A percentile compares a stretch with the other conserved stretches of the same genome.
These are phyloP conservation scores for Penicillium sp. DNA, from an alignment of 2,329 filamentous ascomycete genomes.

Conservation along the genomic window DNA sequence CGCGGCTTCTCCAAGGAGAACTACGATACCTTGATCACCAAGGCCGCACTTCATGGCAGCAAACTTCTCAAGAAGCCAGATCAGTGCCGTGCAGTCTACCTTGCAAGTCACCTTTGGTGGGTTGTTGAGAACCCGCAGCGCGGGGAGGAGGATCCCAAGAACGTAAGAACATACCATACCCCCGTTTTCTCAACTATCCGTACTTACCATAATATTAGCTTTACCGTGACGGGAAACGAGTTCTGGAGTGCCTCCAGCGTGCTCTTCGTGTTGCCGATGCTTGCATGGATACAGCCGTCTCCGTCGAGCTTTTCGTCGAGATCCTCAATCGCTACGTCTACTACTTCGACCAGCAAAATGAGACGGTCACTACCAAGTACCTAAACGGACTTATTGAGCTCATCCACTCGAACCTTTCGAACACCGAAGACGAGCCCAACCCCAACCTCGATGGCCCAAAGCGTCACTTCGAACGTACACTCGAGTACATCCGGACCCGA, in stretches of 20 bases:
- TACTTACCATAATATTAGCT: slow-evolving; percentile 57
- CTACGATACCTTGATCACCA: slow-evolving; percentile 97
- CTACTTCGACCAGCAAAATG: slow-evolving; percentile 99
- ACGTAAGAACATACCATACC: slow-evolving; percentile 55
- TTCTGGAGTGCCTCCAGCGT: slow-evolving; percentile 92
- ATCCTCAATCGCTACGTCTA: slow-evolving; percentile 98
- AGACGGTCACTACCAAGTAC: slow-evolving; percentile 97
- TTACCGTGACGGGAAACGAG: slow-evolving; percentile 95
- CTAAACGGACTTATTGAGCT: slow-evolving; percentile 97
- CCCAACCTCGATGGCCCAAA: slow-evolving; percentile 82
- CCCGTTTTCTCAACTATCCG: slow-evolving; percentile 17
- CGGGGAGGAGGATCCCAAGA: slow-evolving; percentile 77
- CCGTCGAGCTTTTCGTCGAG: slow-evolving; percentile 96
- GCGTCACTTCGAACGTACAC: slow-evolving; percentile 89
- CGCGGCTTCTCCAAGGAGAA: slow-evolving; percentile 94
- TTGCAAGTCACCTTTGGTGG: slow-evolving; percentile 98
- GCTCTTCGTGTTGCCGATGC: slow-evolving; percentile 95
- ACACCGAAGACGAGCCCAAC: slow-evolving; percentile 66
- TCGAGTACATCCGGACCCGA: slow-evolving; percentile 88
- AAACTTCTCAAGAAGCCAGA: slow-evolving; percentile 97
- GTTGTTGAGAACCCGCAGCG: slow-evolving; percentile 77
- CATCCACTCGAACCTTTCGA: slow-evolving; percentile 92
- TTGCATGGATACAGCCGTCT: slow-evolving; percentile 97
- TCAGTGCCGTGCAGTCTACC: slow-evolving; percentile 92
- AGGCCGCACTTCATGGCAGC: slow-evolving; percentile 93